phyloP scores from a whole-genome alignment of 176 grass and related monocot species.

The Aegilops sharonensis region DNA sequence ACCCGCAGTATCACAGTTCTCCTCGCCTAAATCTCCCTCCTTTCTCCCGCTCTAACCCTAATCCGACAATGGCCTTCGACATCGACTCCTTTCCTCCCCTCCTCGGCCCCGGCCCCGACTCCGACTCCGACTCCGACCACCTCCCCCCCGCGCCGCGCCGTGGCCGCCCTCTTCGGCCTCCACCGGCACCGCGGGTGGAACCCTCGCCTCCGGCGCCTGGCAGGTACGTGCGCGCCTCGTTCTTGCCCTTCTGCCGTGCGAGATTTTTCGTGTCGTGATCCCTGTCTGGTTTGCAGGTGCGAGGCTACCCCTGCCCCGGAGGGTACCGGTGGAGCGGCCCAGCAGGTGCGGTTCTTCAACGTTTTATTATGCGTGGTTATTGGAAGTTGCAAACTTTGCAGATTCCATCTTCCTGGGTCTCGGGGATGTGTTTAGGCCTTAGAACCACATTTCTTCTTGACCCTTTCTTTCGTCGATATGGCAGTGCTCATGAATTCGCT shows the following conservation, averaged over 20 bases:
- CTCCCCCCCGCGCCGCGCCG: slow-evolving; percentile 14
- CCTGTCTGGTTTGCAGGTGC: slow-evolving; percentile 25
- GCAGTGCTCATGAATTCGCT: not conserved
- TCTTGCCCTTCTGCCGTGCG: not conserved
- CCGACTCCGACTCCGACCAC: slow-evolving; percentile 18
- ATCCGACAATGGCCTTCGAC: slow-evolving; percentile 26
- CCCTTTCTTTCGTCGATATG: not conserved
- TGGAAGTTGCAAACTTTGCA: not conserved
- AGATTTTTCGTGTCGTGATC: not conserved
- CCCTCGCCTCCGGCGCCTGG: not conserved
- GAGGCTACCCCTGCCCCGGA: not conserved
- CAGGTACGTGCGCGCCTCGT: slow-evolving; percentile 6
- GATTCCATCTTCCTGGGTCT: not conserved
- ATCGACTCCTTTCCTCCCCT: not conserved
- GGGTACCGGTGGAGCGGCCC: not conserved
- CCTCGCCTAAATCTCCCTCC: slow-evolving; percentile 10
- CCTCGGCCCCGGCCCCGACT: not conserved
- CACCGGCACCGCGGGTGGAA: not conserved
- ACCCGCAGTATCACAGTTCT: not conserved
- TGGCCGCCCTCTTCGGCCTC: not conserved
- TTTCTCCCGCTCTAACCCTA: slow-evolving; percentile 36
- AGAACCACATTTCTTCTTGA: not conserved
- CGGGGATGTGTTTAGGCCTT: not conserved
- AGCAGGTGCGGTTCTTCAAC: not conserved
- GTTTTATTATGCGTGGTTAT: not conserved